A percentile compares a stretch with the other conserved stretches of the same genome.
Conservation (phyloP, 2,329 filamentous ascomycete genomes). For the Pyrenophora graminea region DNA sequence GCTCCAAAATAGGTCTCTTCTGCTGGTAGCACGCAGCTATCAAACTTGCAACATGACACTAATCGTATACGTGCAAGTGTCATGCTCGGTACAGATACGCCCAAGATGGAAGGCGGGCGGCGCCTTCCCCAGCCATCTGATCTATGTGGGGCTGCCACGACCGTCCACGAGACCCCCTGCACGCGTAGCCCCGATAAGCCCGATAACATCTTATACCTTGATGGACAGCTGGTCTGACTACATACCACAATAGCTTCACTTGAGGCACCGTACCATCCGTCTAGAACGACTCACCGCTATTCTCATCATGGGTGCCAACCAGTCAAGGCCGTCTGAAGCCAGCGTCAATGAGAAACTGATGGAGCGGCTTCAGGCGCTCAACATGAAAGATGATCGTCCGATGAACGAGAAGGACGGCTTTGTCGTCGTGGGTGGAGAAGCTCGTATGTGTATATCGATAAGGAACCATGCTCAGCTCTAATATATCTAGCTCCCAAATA, state of each 20-base stretch:
- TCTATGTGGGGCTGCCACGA: conserved; percentile 18
- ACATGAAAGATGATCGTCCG: conserved; percentile 49
- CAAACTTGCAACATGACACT: no score
- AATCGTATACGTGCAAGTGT: background rate
- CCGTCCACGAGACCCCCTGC: conserved; percentile 24
- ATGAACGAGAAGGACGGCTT: conserved; percentile 58
- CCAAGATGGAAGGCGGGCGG: conserved; percentile 1
- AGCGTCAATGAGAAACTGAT: conserved; percentile 47
- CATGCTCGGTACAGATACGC: background rate
- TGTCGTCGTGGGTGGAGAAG: conserved; percentile 56
- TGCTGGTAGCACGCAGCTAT: background rate
- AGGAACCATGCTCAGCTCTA: background rate
- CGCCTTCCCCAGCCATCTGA: conserved; percentile 11
- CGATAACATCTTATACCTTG: conserved; percentile 22
- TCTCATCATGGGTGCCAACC: conserved; percentile 39
- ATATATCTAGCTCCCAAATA: conserved; percentile 28
- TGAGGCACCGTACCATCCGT: background rate
- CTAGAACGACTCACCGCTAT: background rate
- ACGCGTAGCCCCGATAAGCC: conserved; percentile 25
- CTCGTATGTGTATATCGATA: conserved; percentile 30
- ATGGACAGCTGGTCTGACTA: conserved; percentile 12
- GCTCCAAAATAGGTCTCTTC: background rate
- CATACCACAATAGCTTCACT: conserved; percentile 3
- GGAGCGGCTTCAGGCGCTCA: conserved; percentile 51
- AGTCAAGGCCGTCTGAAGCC: conserved; percentile 42